Evolutionary conservation across 1,139 yeast species (phyloP).

Genomic region (Suhomyces yuchorum): DNA sequence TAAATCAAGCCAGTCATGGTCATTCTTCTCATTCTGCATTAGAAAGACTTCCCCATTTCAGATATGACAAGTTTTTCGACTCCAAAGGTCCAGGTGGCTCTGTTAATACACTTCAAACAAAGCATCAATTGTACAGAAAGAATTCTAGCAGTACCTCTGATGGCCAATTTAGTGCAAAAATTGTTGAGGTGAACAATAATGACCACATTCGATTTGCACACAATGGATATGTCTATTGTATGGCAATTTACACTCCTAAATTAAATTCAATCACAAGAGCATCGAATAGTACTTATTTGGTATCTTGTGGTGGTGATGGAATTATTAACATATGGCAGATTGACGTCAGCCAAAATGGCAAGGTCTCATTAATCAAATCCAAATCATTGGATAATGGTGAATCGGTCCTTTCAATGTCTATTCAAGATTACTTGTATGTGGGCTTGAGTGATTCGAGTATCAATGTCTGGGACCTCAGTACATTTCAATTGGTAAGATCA

Average conservation of each 20-base stretch:
- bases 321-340: slow-evolving; percentile 72
- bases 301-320: slow-evolving; percentile 90
- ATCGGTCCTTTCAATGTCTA: slow-evolving; percentile 67
- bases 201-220: slow-evolving; percentile 83
- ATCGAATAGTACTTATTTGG: slow-evolving; percentile 17
- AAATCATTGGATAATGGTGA: slow-evolving; percentile 64
- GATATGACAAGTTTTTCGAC: slow-evolving; percentile 88
- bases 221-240: slow-evolving; percentile 82
- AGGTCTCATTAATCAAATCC: slow-evolving; percentile 24
- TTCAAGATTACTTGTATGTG: slow-evolving; percentile 68
- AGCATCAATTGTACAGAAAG: slow-evolving; percentile 31
- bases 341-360: slow-evolving; percentile 7
- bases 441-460: slow-evolving; percentile 75
- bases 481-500: slow-evolving; percentile 69
- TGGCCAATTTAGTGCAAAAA: slow-evolving; percentile 21
- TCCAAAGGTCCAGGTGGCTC: slow-evolving; percentile 84
- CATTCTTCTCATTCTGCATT: slow-evolving; percentile 16
- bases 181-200: slow-evolving; percentile 68
- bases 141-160: slow-evolving; percentile 17
- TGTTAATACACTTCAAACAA: slow-evolving; percentile 36
- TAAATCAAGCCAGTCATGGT: slow-evolving; percentile 1
- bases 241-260: slow-evolving; percentile 40
- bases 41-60: slow-evolving; percentile 67
- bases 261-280: slow-evolving; percentile 11
- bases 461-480: slow-evolving; percentile 81